Conservation (phyloP, 2,329 filamentous ascomycete species). For the Seiridium cupressi region DNA sequence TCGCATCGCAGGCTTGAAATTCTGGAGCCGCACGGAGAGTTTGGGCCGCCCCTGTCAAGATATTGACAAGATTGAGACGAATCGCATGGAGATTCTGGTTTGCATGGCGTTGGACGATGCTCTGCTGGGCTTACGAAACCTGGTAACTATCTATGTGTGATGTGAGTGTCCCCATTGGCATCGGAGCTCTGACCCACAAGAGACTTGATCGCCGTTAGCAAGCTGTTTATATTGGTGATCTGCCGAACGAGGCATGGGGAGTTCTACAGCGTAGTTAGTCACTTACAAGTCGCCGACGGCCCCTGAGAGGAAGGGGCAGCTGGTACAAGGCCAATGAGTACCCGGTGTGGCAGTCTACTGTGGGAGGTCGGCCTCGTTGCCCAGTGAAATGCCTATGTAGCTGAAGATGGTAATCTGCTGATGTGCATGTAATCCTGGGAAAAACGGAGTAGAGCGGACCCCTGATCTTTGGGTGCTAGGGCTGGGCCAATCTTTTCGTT, state of each 20-base stretch:
- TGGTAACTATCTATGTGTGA: neutral
- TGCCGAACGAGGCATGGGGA: too few species aligned
- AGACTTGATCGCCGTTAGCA: neutral
- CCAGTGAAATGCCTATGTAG: too few species aligned
- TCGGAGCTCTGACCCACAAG: neutral
- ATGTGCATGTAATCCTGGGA: neutral
- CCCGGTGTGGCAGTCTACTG: too few species aligned
- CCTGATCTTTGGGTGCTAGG: neutral
- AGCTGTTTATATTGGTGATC: too few species aligned
- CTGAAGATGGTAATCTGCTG: neutral
- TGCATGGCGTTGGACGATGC: neutral
- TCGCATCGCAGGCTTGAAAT: neutral
- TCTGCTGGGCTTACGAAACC: neutral
- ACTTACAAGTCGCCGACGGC: too few species aligned
- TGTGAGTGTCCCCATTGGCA: neutral
- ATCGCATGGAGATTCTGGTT: neutral
- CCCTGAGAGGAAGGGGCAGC: too few species aligned
- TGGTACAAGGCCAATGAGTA: too few species aligned
- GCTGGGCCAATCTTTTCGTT: neutral
- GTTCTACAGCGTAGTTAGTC: too few species aligned
- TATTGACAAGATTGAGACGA: neutral
- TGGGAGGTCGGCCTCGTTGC: too few species aligned
- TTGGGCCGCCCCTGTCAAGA: slow-evolving; percentile 2
- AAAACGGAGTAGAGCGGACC: neutral
- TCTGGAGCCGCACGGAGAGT: slow-evolving; percentile 4